phyloP scores from a whole-genome alignment of 495 filamentous ascomycete species.

The Hypoxylon cercidicola region DNA sequence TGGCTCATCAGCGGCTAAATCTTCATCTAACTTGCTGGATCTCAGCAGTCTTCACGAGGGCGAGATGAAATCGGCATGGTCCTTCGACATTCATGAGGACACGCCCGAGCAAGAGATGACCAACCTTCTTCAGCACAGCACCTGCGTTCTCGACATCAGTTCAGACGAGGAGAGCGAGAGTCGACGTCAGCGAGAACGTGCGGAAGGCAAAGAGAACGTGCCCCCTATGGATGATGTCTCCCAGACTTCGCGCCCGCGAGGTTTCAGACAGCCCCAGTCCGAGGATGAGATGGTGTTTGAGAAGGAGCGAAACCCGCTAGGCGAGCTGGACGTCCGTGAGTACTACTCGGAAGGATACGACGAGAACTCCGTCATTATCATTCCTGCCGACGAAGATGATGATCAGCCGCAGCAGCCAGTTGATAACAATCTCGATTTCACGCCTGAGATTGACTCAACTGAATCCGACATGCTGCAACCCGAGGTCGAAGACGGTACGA shows the following conservation, averaged over 20 bases:
- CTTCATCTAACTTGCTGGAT: conserved; percentile 23
- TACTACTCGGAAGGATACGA: conserved; percentile 78
- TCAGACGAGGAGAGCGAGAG: conserved; percentile 71
- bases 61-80: conserved; percentile 74
- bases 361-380: conserved; percentile 66
- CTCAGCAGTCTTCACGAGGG: conserved; percentile 47
- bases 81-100: conserved; percentile 96
- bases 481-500: conserved; percentile 34
- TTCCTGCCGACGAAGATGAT: conserved; percentile 67
- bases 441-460: conserved; percentile 48
- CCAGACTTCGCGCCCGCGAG: conserved; percentile 55
- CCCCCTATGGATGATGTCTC: conserved; percentile 72
- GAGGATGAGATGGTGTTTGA: conserved; percentile 57
- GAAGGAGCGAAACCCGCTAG: conserved; percentile 72
- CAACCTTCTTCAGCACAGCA: conserved; percentile 90
- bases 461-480: conserved; percentile 37
- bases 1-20: conserved; percentile 30
- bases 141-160: conserved; percentile 84
- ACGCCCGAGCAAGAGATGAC: conserved; percentile 86
- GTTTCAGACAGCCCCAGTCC: conserved; percentile 24
- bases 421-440: conserved; percentile 42
- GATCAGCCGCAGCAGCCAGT: conserved; percentile 14
- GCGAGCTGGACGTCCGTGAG: conserved; percentile 74
- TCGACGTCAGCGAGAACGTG: conserved; percentile 62
- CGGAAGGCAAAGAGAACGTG: conserved; percentile 87